Conservation (phyloP, 176 grass and related monocot species). For the Alopecurus myosuroides region DNA sequence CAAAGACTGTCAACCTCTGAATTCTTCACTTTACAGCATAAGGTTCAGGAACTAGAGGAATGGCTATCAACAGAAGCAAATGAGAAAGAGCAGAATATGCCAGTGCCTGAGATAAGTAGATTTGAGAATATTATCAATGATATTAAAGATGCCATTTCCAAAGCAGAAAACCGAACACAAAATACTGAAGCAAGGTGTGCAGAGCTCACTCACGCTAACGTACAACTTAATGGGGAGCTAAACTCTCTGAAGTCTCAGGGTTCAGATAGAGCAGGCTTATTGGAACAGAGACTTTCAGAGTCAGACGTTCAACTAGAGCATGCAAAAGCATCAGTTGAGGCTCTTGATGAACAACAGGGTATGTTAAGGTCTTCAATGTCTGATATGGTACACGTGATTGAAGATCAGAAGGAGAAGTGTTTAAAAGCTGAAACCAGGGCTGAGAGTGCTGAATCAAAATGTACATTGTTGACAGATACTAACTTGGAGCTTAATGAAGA, state of each 20-base stretch:
- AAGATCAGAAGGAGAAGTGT: constrained; percentile 61
- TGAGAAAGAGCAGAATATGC: not conserved
- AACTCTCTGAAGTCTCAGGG: constrained; percentile 30
- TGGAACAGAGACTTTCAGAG: constrained; percentile 60
- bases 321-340: constrained; percentile 66
- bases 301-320: constrained; percentile 71
- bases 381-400: constrained; percentile 76
- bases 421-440: constrained; percentile 75
- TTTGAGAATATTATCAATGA: constrained; percentile 35
- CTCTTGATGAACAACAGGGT: constrained; percentile 59
- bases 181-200: constrained; percentile 37
- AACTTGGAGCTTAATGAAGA: constrained; percentile 80
- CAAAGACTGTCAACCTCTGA: constrained; percentile 3
- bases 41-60: constrained; percentile 31
- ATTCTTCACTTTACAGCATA: constrained; percentile 32
- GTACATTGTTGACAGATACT: constrained; percentile 54
- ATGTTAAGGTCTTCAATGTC: constrained; percentile 53
- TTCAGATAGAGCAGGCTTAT: constrained; percentile 48
- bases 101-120: not conserved
- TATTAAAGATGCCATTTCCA: constrained; percentile 38
- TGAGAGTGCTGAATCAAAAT: constrained; percentile 74
- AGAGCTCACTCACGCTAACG: constrained; percentile 41
- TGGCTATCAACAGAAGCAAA: constrained; percentile 12
- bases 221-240: constrained; percentile 41
- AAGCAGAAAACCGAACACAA: constrained; percentile 47